Percentiles rank a stretch among this genome's conserved stretches.
These are phyloP conservation scores for Malassezia brasiliensis DNA, from an alignment of 1,284 basidiomycete genomes.

Conservation along the genomic window DNA sequence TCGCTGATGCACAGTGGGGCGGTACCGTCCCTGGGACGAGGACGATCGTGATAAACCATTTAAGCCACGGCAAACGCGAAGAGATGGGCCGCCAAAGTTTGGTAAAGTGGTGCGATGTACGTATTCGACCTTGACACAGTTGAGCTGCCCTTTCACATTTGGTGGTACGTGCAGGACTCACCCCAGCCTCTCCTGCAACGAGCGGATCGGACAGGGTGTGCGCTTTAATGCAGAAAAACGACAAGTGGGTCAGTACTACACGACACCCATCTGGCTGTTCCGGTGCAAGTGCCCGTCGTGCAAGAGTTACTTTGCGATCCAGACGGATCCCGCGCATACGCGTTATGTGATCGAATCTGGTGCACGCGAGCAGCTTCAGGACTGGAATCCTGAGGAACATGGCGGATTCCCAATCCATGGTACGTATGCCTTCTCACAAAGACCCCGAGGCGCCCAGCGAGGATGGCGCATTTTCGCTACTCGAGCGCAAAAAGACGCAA, in stretches of 20 bases:
- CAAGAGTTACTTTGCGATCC: conserved; percentile 84
- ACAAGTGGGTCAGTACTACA: conserved; percentile 89
- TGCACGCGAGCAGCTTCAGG: conserved; percentile 78
- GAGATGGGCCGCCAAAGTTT: conserved; percentile 69
- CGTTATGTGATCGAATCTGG: conserved; percentile 84
- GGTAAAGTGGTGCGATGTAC: conserved; percentile 71
- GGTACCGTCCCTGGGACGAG: conserved; percentile 30
- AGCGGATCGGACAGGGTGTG: conserved; percentile 30
- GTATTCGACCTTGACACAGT: conserved; percentile 18
- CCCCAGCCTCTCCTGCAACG: conserved; percentile 12
- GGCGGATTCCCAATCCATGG: conserved; percentile 83
- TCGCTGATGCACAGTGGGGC: conserved; percentile 24
- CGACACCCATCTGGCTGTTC: conserved; percentile 86
- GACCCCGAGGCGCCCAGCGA: conserved; percentile 47
- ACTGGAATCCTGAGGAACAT: conserved; percentile 91
- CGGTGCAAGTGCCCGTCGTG: conserved; percentile 94
- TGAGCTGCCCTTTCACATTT: conserved; percentile 83
- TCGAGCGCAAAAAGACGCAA: conserved; percentile 76
- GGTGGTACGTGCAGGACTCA: conserved; percentile 59
- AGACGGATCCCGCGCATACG: conserved; percentile 94
- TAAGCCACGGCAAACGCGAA: conserved; percentile 58
- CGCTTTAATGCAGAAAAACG: conserved; percentile 98
- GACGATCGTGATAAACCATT: conserved; percentile 21
- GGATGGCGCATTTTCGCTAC: conserved; percentile 70
- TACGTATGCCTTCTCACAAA: conserved; percentile 44